phyloP scores from a whole-genome alignment of 2,329 filamentous ascomycete genomes.

The Aspergillus calidoustus region DNA sequence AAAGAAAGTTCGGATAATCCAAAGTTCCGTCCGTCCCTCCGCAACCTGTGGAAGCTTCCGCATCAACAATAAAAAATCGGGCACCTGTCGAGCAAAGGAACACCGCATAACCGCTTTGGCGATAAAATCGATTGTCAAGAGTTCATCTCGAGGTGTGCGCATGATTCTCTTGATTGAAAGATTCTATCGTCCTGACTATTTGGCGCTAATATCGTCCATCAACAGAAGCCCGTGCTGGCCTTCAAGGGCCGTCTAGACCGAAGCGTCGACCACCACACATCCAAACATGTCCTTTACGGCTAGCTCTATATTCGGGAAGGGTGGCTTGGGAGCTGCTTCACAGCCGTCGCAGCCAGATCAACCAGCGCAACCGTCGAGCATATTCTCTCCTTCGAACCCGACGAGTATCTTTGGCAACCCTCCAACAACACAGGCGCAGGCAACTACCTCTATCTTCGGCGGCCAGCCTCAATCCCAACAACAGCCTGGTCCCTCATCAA shows the following conservation, averaged over 20 bases:
- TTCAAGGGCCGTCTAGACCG: neutral
- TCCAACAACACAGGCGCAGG: conserved; percentile 28
- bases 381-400: conserved; percentile 34
- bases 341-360: conserved; percentile 20
- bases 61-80: conserved; percentile 18
- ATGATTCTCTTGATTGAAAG: neutral
- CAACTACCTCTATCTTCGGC: conserved; percentile 32
- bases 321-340: conserved; percentile 30
- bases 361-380: conserved; percentile 22
- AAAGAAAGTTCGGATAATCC: conserved; percentile 21
- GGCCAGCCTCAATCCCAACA: conserved; percentile 32
- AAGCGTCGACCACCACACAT: neutral
- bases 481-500: conserved; percentile 31
- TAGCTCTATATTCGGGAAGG: conserved; percentile 36
- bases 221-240: neutral
- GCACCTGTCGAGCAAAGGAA: neutral
- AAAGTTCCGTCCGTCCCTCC: conserved; percentile 15
- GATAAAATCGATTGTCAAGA: neutral
- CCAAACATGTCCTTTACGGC: conserved; percentile 26
- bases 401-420: conserved; percentile 33
- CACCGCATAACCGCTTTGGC: neutral
- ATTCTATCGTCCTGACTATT: neutral
- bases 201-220: neutral
- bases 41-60: conserved; percentile 13
- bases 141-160: neutral